Evolutionary conservation across 1,284 basidiomycete genomes (phyloP).

Genomic region (Malassezia sympodialis): DNA sequence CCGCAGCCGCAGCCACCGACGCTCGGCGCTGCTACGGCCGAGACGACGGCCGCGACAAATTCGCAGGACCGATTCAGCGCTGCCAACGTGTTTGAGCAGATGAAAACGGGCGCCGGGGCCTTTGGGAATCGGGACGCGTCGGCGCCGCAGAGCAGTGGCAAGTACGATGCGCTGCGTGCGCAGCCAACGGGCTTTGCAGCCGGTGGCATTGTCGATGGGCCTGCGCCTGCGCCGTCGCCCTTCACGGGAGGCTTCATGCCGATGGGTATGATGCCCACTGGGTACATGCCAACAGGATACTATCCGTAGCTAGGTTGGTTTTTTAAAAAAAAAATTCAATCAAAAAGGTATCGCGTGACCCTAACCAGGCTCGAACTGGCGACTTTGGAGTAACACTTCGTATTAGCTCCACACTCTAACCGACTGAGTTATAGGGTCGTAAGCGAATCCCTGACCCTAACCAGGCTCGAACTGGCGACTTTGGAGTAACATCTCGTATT

Average conservation of each 20-base stretch:
- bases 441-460: conserved; percentile 12
- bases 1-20: conserved; percentile 17
- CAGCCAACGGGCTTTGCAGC: conserved; percentile 46
- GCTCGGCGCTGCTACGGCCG: conserved; percentile 25
- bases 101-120: conserved; percentile 31
- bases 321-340: not conserved
- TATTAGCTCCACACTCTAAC: conserved; percentile 25
- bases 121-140: conserved; percentile 30
- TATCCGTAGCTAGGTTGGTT: conserved; percentile 2
- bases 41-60: conserved; percentile 18
- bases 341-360: too few species aligned
- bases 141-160: conserved; percentile 33
- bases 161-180: conserved; percentile 45
- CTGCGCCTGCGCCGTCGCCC: not conserved
- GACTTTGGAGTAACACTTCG: conserved; percentile 19
- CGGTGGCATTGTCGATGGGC: conserved; percentile 28
- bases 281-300: conserved; percentile 4
- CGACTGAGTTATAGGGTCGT: conserved; percentile 20
- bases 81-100: conserved; percentile 41
- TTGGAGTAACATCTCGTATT: conserved; percentile 20
- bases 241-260: not conserved
- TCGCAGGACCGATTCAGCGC: conserved; percentile 34
- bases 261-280: conserved; percentile 5
- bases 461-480: conserved; percentile 25
- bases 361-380: conserved; percentile 24